These are phyloP conservation scores for Yamadazyma atmosphaerica DNA, from an alignment of 1,139 yeast genomes.

Conservation along the genomic window DNA sequence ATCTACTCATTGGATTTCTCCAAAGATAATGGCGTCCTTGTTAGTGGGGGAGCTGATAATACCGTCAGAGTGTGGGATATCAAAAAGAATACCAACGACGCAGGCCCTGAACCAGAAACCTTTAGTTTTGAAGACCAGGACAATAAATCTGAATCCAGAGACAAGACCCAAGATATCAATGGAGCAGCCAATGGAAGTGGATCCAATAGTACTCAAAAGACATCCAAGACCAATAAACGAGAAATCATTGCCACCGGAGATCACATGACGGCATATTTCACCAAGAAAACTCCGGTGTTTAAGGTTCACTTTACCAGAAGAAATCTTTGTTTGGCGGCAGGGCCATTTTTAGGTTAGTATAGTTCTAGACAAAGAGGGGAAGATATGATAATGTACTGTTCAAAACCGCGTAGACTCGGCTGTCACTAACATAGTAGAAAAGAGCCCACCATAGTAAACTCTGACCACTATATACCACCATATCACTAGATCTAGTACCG, in stretches of 20 bases:
- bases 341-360: conserved; percentile 55
- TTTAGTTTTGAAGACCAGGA: conserved; percentile 32
- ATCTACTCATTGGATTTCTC: conserved; percentile 86
- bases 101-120: conserved; percentile 80
- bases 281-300: conserved; percentile 92
- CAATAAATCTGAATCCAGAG: too few relatives aligned
- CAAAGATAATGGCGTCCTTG: conserved; percentile 83
- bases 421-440: too few relatives aligned
- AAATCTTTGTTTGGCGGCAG: conserved; percentile 90
- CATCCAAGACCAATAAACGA: conserved; percentile 40
- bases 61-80: conserved; percentile 97
- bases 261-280: conserved; percentile 90
- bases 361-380: too few relatives aligned
- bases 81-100: conserved; percentile 77
- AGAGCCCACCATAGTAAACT: neutral
- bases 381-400: too few relatives aligned
- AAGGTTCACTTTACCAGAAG: conserved; percentile 90
- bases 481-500: too few relatives aligned
- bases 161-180: conserved; percentile 21
- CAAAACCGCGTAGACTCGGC: too few relatives aligned
- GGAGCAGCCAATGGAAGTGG: conserved; percentile 19
- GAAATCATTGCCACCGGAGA: conserved; percentile 82
- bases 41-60: conserved; percentile 91
- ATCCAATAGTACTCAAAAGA: conserved; percentile 12
- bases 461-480: neutral